Conservation (phyloP, 352 stramenopile genomes). For the Plasmopara muralis region DNA sequence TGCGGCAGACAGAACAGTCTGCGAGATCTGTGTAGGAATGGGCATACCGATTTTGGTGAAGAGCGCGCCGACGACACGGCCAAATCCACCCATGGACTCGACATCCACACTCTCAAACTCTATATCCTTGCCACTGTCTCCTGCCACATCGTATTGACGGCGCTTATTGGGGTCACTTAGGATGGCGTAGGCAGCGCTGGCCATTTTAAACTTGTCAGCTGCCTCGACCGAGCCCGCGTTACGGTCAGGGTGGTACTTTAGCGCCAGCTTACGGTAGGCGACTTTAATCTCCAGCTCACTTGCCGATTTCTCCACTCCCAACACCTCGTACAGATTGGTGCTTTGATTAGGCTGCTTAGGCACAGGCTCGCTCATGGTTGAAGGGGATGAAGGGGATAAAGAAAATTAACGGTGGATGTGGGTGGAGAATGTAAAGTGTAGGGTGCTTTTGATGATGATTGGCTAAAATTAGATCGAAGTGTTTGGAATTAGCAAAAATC, state of each 20-base stretch:
- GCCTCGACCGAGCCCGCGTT: constrained; percentile 74
- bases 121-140: constrained; percentile 61
- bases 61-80: constrained; percentile 74
- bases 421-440: constrained; percentile 11
- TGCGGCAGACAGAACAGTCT: constrained; percentile 72
- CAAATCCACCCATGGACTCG: constrained; percentile 78
- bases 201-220: constrained; percentile 79
- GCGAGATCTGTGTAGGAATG: constrained; percentile 84
- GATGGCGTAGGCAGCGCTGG: constrained; percentile 79
- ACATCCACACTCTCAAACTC: constrained; percentile 82
- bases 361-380: constrained; percentile 46
- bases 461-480: constrained; percentile 13
- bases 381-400: neutral
- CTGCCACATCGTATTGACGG: constrained; percentile 76
- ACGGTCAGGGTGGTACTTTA: constrained; percentile 88
- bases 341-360: constrained; percentile 44
- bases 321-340: constrained; percentile 79
- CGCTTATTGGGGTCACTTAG: constrained; percentile 85
- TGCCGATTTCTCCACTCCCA: constrained; percentile 85
- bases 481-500: neutral
- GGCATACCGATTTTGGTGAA: constrained; percentile 87
- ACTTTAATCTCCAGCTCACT: constrained; percentile 88
- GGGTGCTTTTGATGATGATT: constrained; percentile 3
- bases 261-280: constrained; percentile 83
- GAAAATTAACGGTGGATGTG: neutral